phyloP scores from a whole-genome alignment of 805 yeast genomes.

The Hagleromyces aurorensis region DNA sequence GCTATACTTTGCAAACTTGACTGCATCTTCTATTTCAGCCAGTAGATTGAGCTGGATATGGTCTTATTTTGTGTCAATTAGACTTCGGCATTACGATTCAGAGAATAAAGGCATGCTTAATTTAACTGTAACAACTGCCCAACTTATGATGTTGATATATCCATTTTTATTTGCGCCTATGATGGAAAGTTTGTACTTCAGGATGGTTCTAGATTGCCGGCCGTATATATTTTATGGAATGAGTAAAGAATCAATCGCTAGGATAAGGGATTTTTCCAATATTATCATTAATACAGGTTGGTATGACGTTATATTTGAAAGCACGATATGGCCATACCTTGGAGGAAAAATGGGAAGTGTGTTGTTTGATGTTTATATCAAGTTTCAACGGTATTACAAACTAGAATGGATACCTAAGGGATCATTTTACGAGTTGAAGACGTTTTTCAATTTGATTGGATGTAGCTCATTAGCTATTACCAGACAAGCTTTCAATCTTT shows the following conservation, averaged over 20 bases:
- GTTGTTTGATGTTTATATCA: slow-evolving; percentile 7
- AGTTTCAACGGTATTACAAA: slow-evolving; percentile 6
- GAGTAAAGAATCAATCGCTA: slow-evolving; percentile 5
- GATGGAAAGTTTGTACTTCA: slow-evolving; percentile 7
- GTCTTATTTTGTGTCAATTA: slow-evolving; percentile 10
- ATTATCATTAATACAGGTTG: slow-evolving; percentile 10
- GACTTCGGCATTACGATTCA: slow-evolving; percentile 6
- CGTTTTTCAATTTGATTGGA: slow-evolving; percentile 23
- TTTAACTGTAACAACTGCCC: slow-evolving; percentile 4
- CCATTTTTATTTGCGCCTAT: slow-evolving; percentile 7
- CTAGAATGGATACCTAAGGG: slow-evolving; percentile 5
- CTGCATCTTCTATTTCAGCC: slow-evolving; percentile 4
- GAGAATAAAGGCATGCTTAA: slow-evolving; percentile 2
- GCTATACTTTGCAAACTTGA: slow-evolving; percentile 8
- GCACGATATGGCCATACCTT: slow-evolving; percentile 18
- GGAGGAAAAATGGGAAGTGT: slow-evolving; percentile 13
- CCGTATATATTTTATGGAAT: slow-evolving; percentile 11
- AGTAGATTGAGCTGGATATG: slow-evolving; percentile 14
- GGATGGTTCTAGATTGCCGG: slow-evolving; percentile 6
- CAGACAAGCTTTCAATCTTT: slow-evolving; percentile 11
- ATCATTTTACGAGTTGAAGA: slow-evolving; percentile 17
- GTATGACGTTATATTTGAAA: slow-evolving; percentile 14
- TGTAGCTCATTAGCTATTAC: slow-evolving; percentile 16
- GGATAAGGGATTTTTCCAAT: slow-evolving; percentile 8
- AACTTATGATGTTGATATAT: slow-evolving; percentile 6